Base-by-base conservation (phyloP, 192 early-diverging fungal genomes). In the Tieghemiomyces parasiticus region DNA sequence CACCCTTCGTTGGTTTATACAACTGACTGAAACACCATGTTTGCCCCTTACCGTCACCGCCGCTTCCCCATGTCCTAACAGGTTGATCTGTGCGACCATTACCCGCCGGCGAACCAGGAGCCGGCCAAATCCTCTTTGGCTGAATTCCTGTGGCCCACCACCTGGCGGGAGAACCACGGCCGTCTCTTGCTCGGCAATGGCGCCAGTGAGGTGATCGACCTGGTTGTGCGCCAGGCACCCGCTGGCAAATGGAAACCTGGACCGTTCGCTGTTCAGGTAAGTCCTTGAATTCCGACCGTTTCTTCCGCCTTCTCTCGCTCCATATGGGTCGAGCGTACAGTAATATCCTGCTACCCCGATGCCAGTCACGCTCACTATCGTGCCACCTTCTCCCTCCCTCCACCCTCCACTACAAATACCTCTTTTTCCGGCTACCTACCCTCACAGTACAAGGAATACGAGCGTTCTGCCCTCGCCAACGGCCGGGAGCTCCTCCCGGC, bases 81-180 rank as follows among this genome's bases (percentile, higher is more conserved):
- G 60, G 61, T 85, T 30, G 73, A 75, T 35, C 78, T 79, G 47
- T 78, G 84, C 68, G 84, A 89, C 67, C 91, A 93, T 72, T 93
- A 93, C 66, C 91, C 91, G 22, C 86, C 91, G 8, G 91, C 88
- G 9, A 79, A 93, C 73, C 91, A 93, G 65, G 91, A 93, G 70
- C 91, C 91, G 31, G 88, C 89, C 28, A 90, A 90, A 63, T 78
- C 87, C 2, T 77, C 81, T 22, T 72, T 93, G 29, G 86, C 89
- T 22, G 67, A 76, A 48, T 93, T 90, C 67, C 72, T 91, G 49
- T 88, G 86, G 85, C 85, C 88, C 20, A 61, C 68, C 34, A 70
- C 75, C 13, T 79, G 69, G 62, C 53, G 70, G 63, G 30, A 51
- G 22, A 78, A 89, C 64, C 70, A 72, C 60, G 69, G 73, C 31